A percentile compares a stretch with the other conserved stretches of the same genome.
These are phyloP conservation scores for Tylopilus orsonianus DNA, from an alignment of 1,284 basidiomycete genomes.

Conservation along the genomic window DNA sequence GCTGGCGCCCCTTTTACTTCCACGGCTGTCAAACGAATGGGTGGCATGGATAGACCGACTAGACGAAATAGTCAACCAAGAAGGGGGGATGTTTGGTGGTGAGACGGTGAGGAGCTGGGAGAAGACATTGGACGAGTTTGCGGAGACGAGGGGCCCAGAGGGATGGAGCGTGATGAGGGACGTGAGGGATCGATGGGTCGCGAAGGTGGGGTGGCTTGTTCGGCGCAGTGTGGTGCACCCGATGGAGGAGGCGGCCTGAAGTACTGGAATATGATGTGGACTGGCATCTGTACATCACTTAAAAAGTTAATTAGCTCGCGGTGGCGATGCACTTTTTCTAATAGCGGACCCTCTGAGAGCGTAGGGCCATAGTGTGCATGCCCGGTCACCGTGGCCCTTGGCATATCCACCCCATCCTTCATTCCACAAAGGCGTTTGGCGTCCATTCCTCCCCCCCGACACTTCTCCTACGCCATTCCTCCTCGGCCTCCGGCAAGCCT, in stretches of 20 bases:
- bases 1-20: slow-evolving; percentile 55
- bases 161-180: slow-evolving; percentile 54
- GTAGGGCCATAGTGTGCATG: no score
- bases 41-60: slow-evolving; percentile 70
- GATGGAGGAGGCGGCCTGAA: slow-evolving; percentile 52
- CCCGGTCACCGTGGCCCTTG: slow-evolving; percentile 18
- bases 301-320: not conserved
- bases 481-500: slow-evolving; percentile 25
- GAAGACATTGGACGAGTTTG: slow-evolving; percentile 62
- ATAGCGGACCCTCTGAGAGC: no score
- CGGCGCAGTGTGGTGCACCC: slow-evolving; percentile 51
- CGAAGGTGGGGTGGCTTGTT: slow-evolving; percentile 75
- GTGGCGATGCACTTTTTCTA: slow-evolving; percentile 24
- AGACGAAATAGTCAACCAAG: slow-evolving; percentile 64
- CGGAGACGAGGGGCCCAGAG: slow-evolving; percentile 47
- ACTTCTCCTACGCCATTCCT: not conserved
- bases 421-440: no score
- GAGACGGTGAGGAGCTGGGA: slow-evolving; percentile 70
- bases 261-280: not conserved
- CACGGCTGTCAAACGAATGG: slow-evolving; percentile 71
- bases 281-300: not conserved
- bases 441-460: no score
- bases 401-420: not conserved
- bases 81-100: slow-evolving; percentile 75
- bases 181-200: slow-evolving; percentile 68